A percentile compares a stretch with the other conserved stretches of the same genome.
These are phyloP conservation scores for Didymosphaeria variabile DNA, from an alignment of 2,329 filamentous ascomycete species.

Conservation along the genomic window DNA sequence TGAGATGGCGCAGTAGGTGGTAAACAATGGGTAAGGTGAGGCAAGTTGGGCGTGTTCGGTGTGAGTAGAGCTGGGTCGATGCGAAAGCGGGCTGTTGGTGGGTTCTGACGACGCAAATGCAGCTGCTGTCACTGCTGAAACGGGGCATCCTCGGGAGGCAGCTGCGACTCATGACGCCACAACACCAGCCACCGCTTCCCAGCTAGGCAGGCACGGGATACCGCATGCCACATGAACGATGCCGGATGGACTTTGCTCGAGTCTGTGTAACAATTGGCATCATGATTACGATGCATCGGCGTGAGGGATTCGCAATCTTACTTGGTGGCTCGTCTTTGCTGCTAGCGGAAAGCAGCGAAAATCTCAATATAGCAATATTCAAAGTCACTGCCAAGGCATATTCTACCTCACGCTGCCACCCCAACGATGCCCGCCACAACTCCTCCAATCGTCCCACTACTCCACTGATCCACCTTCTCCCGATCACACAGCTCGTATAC, in stretches of 20 bases:
- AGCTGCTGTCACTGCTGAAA: constrained; percentile 9
- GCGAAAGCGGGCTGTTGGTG: constrained; percentile 1
- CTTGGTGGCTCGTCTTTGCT: too few species aligned
- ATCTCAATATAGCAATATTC: too few species aligned
- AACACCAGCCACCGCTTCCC: constrained; percentile 9
- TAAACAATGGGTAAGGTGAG: background rate
- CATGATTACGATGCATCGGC: too few species aligned
- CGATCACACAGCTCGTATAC: constrained; percentile 73
- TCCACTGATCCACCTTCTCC: constrained; percentile 73
- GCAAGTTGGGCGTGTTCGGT: background rate
- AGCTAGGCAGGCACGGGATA: background rate
- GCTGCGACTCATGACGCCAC: constrained; percentile 8
- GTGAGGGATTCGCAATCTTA: too few species aligned
- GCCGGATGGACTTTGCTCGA: background rate
- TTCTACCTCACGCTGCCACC: background rate
- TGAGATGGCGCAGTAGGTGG: background rate
- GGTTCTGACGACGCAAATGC: constrained; percentile 8
- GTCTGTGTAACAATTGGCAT: too few species aligned
- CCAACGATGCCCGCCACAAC: constrained; percentile 22
- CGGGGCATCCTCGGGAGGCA: constrained; percentile 7
- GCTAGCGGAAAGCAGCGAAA: too few species aligned
- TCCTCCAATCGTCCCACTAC: constrained; percentile 51
- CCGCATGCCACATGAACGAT: background rate
- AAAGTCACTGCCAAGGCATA: too few species aligned
- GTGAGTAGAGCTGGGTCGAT: constrained; percentile 5